Evolutionary conservation across 2,329 filamentous ascomycete species (phyloP).

Genomic region (Xylariales sp.): DNA sequence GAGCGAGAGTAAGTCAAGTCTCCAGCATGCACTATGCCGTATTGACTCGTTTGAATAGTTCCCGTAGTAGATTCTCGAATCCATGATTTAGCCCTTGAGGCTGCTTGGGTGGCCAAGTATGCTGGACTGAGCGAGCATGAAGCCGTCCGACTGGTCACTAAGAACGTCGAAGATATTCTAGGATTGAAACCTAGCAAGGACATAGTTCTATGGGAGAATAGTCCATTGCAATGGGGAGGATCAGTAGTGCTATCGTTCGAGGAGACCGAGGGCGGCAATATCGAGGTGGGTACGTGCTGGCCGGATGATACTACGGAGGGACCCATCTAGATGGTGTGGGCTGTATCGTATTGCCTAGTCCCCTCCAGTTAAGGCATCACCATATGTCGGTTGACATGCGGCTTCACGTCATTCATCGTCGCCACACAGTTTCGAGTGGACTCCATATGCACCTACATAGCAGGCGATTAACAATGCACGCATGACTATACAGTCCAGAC

Average conservation of each 20-base stretch:
- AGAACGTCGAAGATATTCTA: slow-evolving; percentile 37
- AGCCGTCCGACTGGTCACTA: slow-evolving; percentile 32
- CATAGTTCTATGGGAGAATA: slow-evolving; percentile 38
- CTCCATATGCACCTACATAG: too few species aligned
- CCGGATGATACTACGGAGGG: slow-evolving; percentile 17
- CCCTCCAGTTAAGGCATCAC: background rate
- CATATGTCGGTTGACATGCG: background rate
- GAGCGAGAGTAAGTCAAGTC: slow-evolving; percentile 16
- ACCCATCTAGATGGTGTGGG: background rate
- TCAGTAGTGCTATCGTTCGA: slow-evolving; percentile 33
- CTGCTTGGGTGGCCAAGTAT: slow-evolving; percentile 35
- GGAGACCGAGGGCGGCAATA: slow-evolving; percentile 21
- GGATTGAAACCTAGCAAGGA: slow-evolving; percentile 30
- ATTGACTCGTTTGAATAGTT: slow-evolving; percentile 10
- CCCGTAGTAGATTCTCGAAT: slow-evolving; percentile 30
- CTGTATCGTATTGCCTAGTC: too few species aligned
- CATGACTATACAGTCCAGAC: too few species aligned
- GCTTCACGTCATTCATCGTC: background rate
- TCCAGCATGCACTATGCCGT: background rate
- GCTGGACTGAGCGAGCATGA: slow-evolving; percentile 28
- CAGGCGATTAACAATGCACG: too few species aligned
- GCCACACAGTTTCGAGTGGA: too few species aligned
- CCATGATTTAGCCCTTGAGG: slow-evolving; percentile 34
- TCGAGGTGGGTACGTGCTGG: slow-evolving; percentile 29
- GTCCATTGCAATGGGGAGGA: slow-evolving; percentile 34